Base-by-base conservation (phyloP, 352 stramenopile species). In the Phytophthora cactorum region DNA sequence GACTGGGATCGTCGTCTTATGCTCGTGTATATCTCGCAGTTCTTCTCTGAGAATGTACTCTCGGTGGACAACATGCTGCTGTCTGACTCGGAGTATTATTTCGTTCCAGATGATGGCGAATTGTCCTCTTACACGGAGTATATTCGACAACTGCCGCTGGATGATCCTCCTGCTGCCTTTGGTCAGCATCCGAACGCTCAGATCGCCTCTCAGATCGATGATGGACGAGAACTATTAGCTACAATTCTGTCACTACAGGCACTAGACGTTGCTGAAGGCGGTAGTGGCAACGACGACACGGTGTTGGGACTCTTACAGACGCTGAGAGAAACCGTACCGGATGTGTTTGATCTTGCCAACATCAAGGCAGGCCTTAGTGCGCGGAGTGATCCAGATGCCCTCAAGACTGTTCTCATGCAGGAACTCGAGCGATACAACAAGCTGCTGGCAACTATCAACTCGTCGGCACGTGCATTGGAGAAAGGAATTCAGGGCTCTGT, bases 111-210 rank as follows among this genome's bases (percentile, higher is more conserved):
- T 51, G 96, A 98, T 47, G 96, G 93, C 5, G 91, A 98, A 27
- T 52, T 98, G 4, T 56, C 65, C 41, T 67, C 80, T 2, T 98
- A 98, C 71, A 90, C 85, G 17, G 90, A 97, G 28, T 97, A 97
- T 61, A 98, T 99, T 69, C 79, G 81, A 9, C 86, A 89, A 44
- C 71, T 99, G 6, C 96, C 96, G 1, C 74, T 98, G 22, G 88
- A 90, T 17, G 96, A 98, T 46, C 89, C 91, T 27, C 96, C 96
- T 0, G 72, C 86, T 29, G 94, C 91, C 17, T 99, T 99, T 74
- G 96, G 96, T 0, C 96, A 99, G 66, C 96, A 99, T 60, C 76
- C 92, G 5, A 99, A 99, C 61, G 96, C 96, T 3, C 95, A 99
- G 64, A 99, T 99, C 62, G 86, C 90, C 5, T 97, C 89, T 1